Percentiles rank a stretch among this genome's conserved stretches.
Evolutionary conservation across 176 grass and related monocot species (phyloP).

Genomic region (Triticum urartu): DNA sequence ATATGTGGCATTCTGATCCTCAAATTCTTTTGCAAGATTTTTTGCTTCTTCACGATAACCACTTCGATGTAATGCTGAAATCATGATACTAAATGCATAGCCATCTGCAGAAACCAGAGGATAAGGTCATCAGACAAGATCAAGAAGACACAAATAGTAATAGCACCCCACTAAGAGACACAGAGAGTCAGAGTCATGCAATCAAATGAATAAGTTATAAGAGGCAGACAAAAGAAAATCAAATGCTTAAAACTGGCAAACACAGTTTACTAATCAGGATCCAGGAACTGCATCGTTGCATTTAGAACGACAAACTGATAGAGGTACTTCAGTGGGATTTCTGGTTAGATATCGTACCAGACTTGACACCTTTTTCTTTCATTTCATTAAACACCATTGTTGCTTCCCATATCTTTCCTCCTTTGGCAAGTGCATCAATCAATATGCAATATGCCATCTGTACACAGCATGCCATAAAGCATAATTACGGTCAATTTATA

Average conservation of each 20-base stretch:
- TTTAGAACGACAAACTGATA: constrained; percentile 26
- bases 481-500: constrained; percentile 12
- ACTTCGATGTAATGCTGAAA: constrained; percentile 82
- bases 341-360: constrained; percentile 43
- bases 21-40: constrained; percentile 88
- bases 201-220: constrained; percentile 10
- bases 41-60: constrained; percentile 72
- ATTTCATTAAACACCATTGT: constrained; percentile 63
- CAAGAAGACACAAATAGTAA: constrained; percentile 14
- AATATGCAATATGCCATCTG: constrained; percentile 93
- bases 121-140: constrained; percentile 10
- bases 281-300: background rate
- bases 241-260: background rate
- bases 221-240: constrained; percentile 16
- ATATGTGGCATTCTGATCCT: constrained; percentile 66
- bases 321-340: background rate
- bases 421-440: constrained; percentile 91
- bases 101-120: constrained; percentile 74
- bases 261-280: background rate
- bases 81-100: constrained; percentile 94
- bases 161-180: background rate
- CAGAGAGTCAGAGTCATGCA: background rate
- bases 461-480: constrained; percentile 22
- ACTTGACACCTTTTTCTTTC: constrained; percentile 78
- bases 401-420: constrained; percentile 69